Percentiles rank a stretch among this genome's conserved stretches.
phyloP scores from a whole-genome alignment of 768 basidiomycete genomes.

The Termitomyces sp. region DNA sequence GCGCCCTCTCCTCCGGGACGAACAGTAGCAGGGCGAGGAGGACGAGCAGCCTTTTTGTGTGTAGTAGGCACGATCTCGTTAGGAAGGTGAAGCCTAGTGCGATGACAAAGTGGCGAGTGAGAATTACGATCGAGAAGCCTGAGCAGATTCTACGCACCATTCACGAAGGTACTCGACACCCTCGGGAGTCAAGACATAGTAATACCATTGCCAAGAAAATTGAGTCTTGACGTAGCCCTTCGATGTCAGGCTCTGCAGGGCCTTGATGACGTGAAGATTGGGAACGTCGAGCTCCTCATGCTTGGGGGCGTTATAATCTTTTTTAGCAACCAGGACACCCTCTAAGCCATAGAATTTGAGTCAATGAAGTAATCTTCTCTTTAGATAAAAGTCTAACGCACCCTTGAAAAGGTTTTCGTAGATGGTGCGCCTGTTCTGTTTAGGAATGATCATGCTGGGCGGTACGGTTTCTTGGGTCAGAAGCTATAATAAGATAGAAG shows the following conservation, averaged over 20 bases:
- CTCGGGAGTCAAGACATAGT: slow-evolving; percentile 95
- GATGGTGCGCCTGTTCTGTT: slow-evolving; percentile 91
- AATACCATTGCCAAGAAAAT: slow-evolving; percentile 99
- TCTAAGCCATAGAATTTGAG: slow-evolving; percentile 34
- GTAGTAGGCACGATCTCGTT: slow-evolving; percentile 95
- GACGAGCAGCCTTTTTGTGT: slow-evolving; percentile 94
- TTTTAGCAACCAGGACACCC: slow-evolving; percentile 98
- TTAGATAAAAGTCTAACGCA: slow-evolving; percentile 30
- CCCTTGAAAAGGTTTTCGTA: slow-evolving; percentile 99
- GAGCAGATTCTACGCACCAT: slow-evolving; percentile 41
- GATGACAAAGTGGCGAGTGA: background rate
- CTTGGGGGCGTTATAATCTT: slow-evolving; percentile 97
- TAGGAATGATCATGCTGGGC: slow-evolving; percentile 92
- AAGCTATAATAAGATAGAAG: slow-evolving; percentile 20
- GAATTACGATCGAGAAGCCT: background rate
- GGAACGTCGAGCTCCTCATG: slow-evolving; percentile 85
- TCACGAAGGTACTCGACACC: slow-evolving; percentile 97
- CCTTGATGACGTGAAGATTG: slow-evolving; percentile 70
- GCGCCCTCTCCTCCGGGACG: slow-evolving; percentile 72
- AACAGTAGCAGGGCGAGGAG: slow-evolving; percentile 74
- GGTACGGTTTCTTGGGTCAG: slow-evolving; percentile 25
- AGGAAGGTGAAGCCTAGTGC: slow-evolving; percentile 86
- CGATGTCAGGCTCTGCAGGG: slow-evolving; percentile 64
- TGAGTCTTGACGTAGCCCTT: slow-evolving; percentile 95
- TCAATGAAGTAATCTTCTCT: background rate